Conservation (phyloP, 495 filamentous ascomycete genomes). For the Friedmanniomyces endolithicus region DNA sequence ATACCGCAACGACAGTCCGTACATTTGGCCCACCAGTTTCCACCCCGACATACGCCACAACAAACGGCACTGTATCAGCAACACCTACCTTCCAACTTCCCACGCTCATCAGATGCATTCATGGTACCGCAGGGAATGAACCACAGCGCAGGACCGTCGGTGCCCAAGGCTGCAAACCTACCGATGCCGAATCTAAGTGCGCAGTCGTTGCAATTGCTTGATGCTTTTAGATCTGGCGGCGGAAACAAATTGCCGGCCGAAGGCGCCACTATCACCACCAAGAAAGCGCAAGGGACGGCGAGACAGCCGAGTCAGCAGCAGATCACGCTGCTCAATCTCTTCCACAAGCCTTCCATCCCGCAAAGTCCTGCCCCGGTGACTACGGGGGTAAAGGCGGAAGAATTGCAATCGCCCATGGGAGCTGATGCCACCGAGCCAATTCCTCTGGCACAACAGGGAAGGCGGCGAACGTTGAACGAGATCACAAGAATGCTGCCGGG, state of each 20-base stretch:
- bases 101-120: neutral
- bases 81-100: neutral
- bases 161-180: slow-evolving; percentile 45
- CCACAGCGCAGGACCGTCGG: slow-evolving; percentile 32
- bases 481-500: slow-evolving; percentile 16
- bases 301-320: slow-evolving; percentile 14
- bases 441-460: neutral
- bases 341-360: slow-evolving; percentile 22
- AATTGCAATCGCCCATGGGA: neutral
- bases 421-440: slow-evolving; percentile 3
- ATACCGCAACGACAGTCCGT: slow-evolving; percentile 1
- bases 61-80: neutral
- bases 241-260: slow-evolving; percentile 2
- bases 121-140: slow-evolving; percentile 8
- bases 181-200: slow-evolving; percentile 47
- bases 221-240: slow-evolving; percentile 23
- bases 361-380: neutral
- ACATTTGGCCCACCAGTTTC: neutral
- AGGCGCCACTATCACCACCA: neutral
- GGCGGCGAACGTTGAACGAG: slow-evolving; percentile 11
- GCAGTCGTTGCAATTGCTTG: slow-evolving; percentile 26
- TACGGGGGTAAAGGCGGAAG: slow-evolving; percentile 11
- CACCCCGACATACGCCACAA: neutral
- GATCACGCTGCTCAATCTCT: slow-evolving; percentile 15
- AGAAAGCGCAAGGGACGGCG: neutral